These are phyloP conservation scores for Pterocarpus macrocarpus DNA, from an alignment of 306 rosid genomes.

Conservation along the genomic window DNA sequence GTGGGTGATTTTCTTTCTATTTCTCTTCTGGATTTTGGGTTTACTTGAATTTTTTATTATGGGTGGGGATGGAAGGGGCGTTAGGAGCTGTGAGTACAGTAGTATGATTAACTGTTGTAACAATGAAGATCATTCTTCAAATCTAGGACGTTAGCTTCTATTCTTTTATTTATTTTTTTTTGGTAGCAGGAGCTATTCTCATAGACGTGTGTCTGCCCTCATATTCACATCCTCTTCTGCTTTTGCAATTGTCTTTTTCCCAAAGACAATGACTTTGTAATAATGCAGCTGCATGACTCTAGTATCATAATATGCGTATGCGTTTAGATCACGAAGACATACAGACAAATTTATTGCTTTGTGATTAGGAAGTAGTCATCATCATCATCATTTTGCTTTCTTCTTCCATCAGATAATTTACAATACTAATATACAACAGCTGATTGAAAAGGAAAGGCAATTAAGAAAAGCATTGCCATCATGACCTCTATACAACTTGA, in stretches of 20 bases:
- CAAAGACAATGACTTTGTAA: background rate
- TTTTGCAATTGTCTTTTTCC: slow-evolving; percentile 18
- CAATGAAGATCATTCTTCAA: background rate
- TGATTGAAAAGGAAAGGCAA: slow-evolving; percentile 19
- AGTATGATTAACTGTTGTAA: background rate
- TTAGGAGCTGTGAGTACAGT: background rate
- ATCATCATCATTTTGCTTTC: background rate
- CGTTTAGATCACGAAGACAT: slow-evolving; percentile 7
- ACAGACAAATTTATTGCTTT: slow-evolving; percentile 29
- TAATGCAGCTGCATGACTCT: slow-evolving; percentile 14
- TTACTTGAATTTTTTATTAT: too few relatives aligned
- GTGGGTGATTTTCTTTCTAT: background rate
- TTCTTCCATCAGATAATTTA: slow-evolving; percentile 2
- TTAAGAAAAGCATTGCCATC: slow-evolving; percentile 20
- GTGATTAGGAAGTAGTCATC: slow-evolving; percentile 32
- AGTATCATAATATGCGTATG: slow-evolving; percentile 2
- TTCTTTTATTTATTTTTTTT: background rate
- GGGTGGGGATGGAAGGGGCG: too few relatives aligned
- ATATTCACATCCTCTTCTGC: background rate
- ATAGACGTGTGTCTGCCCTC: background rate
- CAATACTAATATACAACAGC: background rate
- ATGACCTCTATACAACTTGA: background rate
- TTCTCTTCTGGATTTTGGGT: background rate
- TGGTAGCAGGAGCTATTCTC: too few relatives aligned
- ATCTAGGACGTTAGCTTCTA: background rate